Base-by-base conservation (phyloP, 108 stramenopile genomes). In the Fistulifera pelliculosa region DNA sequence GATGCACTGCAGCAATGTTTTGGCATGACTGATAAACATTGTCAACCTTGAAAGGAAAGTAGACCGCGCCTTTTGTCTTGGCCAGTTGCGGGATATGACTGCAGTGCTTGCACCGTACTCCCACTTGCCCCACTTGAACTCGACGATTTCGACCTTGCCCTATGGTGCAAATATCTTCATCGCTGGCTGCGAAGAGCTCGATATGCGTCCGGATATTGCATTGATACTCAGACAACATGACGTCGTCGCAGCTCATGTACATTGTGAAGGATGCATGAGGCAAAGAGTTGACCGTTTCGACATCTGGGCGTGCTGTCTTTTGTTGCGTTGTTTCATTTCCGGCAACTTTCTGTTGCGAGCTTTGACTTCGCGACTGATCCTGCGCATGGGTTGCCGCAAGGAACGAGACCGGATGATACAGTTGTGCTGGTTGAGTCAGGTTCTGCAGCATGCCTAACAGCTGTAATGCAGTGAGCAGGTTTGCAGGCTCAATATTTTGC, bases 121-220 rank as follows among this genome's bases (percentile, higher is more conserved):
- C 77, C 8, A 79, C 70, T 41, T 79, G 77, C 18, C 67, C 70
- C 0, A 71, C 27, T 1, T 64, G 65, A 40, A 79, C n/a, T n/a
- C n/a, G n/a, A n/a, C n/a, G n/a, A n/a, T n/a, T n/a, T n/a, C n/a
- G n/a, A n/a, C 69, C 77, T 44, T 68, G 70, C 3, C 17, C 21
- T 3, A 21, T 45, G 7, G 19, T 45, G 44, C 21, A 22, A 11
- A 11, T 22, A 22, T 45, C 44, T 18, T 18, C 44, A 8, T 45
- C 44, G 44, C 44, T 27, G 7, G 81, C 81, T 38, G 66, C 71
- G 41, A 82, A 82, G 4, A 77, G 39, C 51, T 78, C 76, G 35
- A 82, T 68, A 52, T 82, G 74, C 27, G 75, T 69, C 12, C 81
- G 68, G 24, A 82, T 59, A 59, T 71, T 54, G 62, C 73, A 74